Evolutionary conservation across 352 stramenopile species (phyloP).

Genomic region (Phytophthora ramorum): DNA sequence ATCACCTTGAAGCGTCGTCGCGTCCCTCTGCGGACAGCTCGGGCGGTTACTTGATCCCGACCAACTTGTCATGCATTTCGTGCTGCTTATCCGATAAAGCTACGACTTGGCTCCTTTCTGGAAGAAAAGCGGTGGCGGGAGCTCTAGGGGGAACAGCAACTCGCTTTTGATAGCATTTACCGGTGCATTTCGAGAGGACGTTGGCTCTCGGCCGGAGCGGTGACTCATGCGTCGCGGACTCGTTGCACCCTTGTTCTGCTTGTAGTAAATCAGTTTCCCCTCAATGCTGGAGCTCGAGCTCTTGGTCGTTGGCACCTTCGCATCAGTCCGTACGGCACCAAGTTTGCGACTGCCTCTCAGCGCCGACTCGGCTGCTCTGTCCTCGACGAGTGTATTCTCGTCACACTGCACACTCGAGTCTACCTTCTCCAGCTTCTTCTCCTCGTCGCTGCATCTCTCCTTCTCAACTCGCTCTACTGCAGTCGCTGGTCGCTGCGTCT

Average conservation of each 20-base stretch:
- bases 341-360: not conserved
- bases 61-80: not conserved
- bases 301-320: not conserved
- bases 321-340: not conserved
- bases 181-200: not conserved
- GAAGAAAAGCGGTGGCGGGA: slow-evolving; percentile 58
- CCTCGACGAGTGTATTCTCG: not conserved
- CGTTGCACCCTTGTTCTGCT: not conserved
- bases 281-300: not conserved
- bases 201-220: not conserved
- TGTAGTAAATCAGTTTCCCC: slow-evolving; percentile 11
- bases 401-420: slow-evolving; percentile 48
- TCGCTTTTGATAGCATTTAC: slow-evolving; percentile 1
- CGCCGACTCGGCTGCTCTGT: not conserved
- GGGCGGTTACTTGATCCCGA: slow-evolving; percentile 6
- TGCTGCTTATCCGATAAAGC: not conserved
- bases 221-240: slow-evolving; percentile 1
- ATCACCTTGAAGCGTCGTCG: slow-evolving; percentile 22
- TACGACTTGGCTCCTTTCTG: slow-evolving; percentile 38
- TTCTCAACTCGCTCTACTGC: not conserved
- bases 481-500: not conserved
- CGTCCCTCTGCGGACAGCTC: not conserved
- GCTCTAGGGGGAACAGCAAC: slow-evolving; percentile 30
- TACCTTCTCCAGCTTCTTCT: slow-evolving; percentile 6
- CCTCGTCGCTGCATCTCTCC: not conserved